Conservation (phyloP, 202 grass and related monocot genomes). For the Cymbopogon flexuosus region DNA sequence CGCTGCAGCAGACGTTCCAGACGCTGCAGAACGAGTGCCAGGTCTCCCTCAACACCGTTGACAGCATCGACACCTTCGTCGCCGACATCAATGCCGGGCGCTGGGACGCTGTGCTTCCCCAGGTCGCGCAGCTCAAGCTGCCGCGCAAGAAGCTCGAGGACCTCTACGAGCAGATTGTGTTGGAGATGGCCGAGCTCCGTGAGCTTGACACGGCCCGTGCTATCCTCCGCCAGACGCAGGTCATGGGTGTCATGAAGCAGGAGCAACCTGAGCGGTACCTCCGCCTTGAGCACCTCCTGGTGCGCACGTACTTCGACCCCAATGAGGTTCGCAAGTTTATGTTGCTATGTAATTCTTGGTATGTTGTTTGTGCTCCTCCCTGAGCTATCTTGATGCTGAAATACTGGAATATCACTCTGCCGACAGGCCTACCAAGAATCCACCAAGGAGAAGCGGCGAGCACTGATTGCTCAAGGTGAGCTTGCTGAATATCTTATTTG, state of each 20-base stretch:
- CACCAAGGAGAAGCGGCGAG: slow-evolving; percentile 88
- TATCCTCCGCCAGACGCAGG: slow-evolving; percentile 96
- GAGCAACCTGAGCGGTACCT: slow-evolving; percentile 95
- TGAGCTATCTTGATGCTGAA: slow-evolving; percentile 9
- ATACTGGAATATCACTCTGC: slow-evolving; percentile 18
- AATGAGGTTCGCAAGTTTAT: slow-evolving; percentile 58
- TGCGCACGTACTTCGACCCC: slow-evolving; percentile 81
- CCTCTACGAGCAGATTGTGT: slow-evolving; percentile 96
- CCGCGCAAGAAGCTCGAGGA: slow-evolving; percentile 88
- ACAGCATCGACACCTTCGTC: slow-evolving; percentile 78
- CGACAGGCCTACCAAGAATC: slow-evolving; percentile 91
- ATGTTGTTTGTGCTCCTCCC: not conserved
- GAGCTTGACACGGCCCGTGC: slow-evolving; percentile 88
- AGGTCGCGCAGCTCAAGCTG: slow-evolving; percentile 86
- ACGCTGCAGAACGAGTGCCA: slow-evolving; percentile 92
- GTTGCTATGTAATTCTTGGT: slow-evolving; percentile 2
- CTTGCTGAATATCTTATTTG: slow-evolving; percentile 20
- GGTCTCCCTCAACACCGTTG: slow-evolving; percentile 89
- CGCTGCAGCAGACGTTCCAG: slow-evolving; percentile 91
- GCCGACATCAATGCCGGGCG: slow-evolving; percentile 78
- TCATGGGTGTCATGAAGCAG: slow-evolving; percentile 99
- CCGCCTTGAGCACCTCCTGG: slow-evolving; percentile 87
- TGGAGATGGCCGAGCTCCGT: slow-evolving; percentile 95
- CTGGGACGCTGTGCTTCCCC: slow-evolving; percentile 90
- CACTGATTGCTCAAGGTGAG: slow-evolving; percentile 88